Conservation (phyloP, 129 eudicot genomes). For the Cynara cardunculus region DNA sequence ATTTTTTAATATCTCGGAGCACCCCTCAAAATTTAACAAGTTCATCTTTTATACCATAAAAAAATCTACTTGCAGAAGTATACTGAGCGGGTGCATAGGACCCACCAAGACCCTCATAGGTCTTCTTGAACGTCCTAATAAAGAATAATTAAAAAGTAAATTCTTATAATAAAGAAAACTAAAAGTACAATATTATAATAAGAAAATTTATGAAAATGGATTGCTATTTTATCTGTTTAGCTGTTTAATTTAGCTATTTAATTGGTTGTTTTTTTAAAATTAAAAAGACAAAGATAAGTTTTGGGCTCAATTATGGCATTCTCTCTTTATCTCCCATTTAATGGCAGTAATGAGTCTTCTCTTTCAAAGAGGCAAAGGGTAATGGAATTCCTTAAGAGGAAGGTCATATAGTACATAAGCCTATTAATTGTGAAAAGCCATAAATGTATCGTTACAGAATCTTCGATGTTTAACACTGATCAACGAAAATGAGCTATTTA, state of each 20-base stretch:
- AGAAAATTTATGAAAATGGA: too few relatives aligned
- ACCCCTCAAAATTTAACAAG: not conserved
- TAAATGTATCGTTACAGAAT: conserved; percentile 10
- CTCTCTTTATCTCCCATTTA: not conserved
- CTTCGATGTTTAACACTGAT: too few relatives aligned
- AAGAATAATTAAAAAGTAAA: not conserved
- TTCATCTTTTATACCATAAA: not conserved
- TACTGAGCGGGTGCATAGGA: not conserved
- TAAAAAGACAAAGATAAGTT: conserved; percentile 1
- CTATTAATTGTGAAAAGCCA: conserved; percentile 24
- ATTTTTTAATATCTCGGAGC: too few relatives aligned
- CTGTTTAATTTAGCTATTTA: too few relatives aligned
- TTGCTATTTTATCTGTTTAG: too few relatives aligned
- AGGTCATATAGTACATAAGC: conserved; percentile 27
- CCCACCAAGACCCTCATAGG: not conserved
- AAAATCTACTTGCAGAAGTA: not conserved
- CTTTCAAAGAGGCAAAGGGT: conserved; percentile 14
- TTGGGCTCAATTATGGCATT: conserved; percentile 19
- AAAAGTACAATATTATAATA: not conserved
- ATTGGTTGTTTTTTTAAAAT: conserved; percentile 3
- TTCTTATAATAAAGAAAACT: not conserved
- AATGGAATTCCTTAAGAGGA: conserved; percentile 15
- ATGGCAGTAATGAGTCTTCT: conserved; percentile 19
- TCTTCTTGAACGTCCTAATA: not conserved
- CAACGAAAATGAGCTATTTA: not conserved